These are phyloP conservation scores for Beauveria australis DNA, from an alignment of 2,329 filamentous ascomycete genomes.

Conservation along the genomic window DNA sequence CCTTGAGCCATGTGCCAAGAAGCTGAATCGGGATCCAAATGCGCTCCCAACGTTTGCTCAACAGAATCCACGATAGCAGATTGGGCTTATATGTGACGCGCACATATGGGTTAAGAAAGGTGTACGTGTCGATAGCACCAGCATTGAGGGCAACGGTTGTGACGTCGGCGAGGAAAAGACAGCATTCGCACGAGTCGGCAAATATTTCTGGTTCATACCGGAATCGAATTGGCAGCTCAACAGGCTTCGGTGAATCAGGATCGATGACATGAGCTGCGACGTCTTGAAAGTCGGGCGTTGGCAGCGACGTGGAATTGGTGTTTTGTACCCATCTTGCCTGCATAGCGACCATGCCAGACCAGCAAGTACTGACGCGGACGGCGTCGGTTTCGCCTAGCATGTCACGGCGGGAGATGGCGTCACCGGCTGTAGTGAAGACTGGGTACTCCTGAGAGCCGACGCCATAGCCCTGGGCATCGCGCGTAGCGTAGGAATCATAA, in stretches of 20 bases:
- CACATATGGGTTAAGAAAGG: slow-evolving; percentile 69
- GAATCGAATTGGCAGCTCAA: slow-evolving; percentile 41
- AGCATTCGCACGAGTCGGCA: slow-evolving; percentile 59
- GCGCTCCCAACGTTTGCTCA: slow-evolving; percentile 57
- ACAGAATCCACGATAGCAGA: slow-evolving; percentile 49
- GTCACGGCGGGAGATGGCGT: slow-evolving; percentile 50
- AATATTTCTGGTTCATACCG: slow-evolving; percentile 50
- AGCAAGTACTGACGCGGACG: slow-evolving; percentile 64
- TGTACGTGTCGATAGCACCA: slow-evolving; percentile 40
- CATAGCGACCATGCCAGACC: slow-evolving; percentile 68
- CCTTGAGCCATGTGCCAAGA: slow-evolving; percentile 46
- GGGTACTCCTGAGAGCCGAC: slow-evolving; percentile 60
- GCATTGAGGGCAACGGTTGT: slow-evolving; percentile 27
- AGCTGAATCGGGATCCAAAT: slow-evolving; percentile 53
- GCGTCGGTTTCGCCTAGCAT: slow-evolving; percentile 54
- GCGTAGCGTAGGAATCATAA: slow-evolving; percentile 67
- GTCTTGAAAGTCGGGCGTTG: slow-evolving; percentile 25
- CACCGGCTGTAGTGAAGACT: slow-evolving; percentile 49
- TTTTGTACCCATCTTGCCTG: slow-evolving; percentile 52
- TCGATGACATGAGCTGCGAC: slow-evolving; percentile 27
- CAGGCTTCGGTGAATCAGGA: slow-evolving; percentile 22
- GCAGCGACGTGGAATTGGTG: slow-evolving; percentile 20
- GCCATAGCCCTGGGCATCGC: slow-evolving; percentile 56
- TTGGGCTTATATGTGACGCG: slow-evolving; percentile 57
- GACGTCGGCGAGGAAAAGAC: slow-evolving; percentile 46